Base-by-base conservation (phyloP, 2,329 filamentous ascomycete genomes). In the Bipolaris oryzae region DNA sequence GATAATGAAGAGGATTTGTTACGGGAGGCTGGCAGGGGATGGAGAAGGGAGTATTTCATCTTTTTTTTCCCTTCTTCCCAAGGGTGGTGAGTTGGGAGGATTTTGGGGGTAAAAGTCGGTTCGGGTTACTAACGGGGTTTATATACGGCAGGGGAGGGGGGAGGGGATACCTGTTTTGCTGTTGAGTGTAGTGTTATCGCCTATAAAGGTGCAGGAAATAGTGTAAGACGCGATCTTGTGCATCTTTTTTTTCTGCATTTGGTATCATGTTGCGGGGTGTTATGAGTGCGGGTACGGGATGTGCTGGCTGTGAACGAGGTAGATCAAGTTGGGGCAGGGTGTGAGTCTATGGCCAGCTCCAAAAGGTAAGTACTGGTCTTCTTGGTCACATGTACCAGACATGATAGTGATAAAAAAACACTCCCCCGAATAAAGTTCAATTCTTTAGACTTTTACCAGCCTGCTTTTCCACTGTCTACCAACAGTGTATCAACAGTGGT, bases 161-260 rank as follows among this genome's bases (percentile, higher is more conserved):
- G 23, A 5, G 23, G 23, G 23, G 1, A 42, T 42, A 42, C 13
- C 10, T 7, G 28, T 25, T 18, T 23, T 42, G 3, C 5, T 18
- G 4, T 9, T 25, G 39, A 42, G 18, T 42, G 5, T 7, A 4
- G 39, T 25, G 3, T 7, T 42, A 13, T 42, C 39, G 13, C 13
- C 21, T n/a, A 10, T 15, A 9, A 25, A 42, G 10, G n/a, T n/a
- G 21, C 39, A n/a, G 21, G 9, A 6, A 25, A 25, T 42, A 13
- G 21, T 3, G 21, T 42, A 1, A 42, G 39, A 10, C 15, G 15
- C 13, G 15, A 21, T 21, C 81, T 84, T 78, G 74, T 78, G 2
- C 85, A 84, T 62, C 75, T 78, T 3, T 70, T 80, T 25, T 80
- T 25, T 78, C 75, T 7, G 77, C 78, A 1, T 28, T 0, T 67